Evolutionary conservation across 2,329 filamentous ascomycete species (phyloP), one percentile per base, ranked within the genome.

Genomic region (Alternaria consortialis): DNA sequence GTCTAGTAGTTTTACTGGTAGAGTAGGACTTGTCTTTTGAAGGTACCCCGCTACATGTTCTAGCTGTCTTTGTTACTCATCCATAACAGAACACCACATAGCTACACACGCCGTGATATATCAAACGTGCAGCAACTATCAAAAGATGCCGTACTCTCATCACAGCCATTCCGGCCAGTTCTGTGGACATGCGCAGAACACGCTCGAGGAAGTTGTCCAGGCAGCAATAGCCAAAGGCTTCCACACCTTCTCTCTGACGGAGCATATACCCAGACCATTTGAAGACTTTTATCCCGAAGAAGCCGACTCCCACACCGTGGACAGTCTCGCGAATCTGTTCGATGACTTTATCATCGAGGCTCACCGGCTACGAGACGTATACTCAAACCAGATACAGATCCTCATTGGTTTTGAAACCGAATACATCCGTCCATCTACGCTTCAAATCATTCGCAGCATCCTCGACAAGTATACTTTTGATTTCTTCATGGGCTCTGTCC

Each of bases 81-180:
- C 36, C 31, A 5, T 31, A n/a, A 37, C 47, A 40, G 9, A 40
- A 20, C 52, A 23, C 39, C 31, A 39, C 23, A 27, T 12, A 25
- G 32, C n/a, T 50, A 40, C 51, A 40, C 51, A 36, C 25, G 17
- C 25, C 13, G 27, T 32, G 13, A 40, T n/a, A 29, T 5, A 43
- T 36, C 20, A 20, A 48, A 36, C 20, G 31, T 32, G 52, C 11
- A 43, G n/a, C 31, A 9, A 29, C 27, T 12, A 52, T n/a, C 11
- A 20, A 27, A 43, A 36, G 29, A 98, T 98, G 95, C 94, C 94
- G 2, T 97, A 97, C 82, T 96, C 95, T 5, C 96, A 98, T 84
- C 95, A 99, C 80, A 97, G 93, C 75, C 95, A 99, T 82, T 98
- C 95, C 37, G 95, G 95, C 65, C 92, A 99, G 78, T 99, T 99